Base-by-base conservation (phyloP, 805 yeast species). In the Naumovozyma baii region DNA sequence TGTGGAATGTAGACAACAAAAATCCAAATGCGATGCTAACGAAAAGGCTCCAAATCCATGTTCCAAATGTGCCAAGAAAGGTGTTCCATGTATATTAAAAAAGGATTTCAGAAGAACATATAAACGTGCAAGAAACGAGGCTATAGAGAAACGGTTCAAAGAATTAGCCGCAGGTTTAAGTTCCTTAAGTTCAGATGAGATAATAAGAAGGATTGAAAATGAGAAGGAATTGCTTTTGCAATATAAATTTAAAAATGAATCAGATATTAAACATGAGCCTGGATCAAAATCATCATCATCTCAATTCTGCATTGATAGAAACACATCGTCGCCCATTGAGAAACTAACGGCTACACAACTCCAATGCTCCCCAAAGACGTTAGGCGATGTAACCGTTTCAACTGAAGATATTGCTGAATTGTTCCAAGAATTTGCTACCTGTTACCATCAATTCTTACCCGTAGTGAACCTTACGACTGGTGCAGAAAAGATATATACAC, bases 1-100 rank as follows among this genome's bases (percentile, higher is more conserved):
- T 67, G 84, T 84, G 1, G 95, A 87, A 54, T 92, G 98, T 58
- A 74, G 97, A 10, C 97, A 92, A 61, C 97, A 90, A 59, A 92
- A 92, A 62, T 79, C 86, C 30, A 76, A 78, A 51, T 88, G 96
- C 62, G 94, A 87, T 62, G 90, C 95, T 12, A 74, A 69, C 44
- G 85, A 75, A 43, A 69, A 66, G 36, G 72, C 76, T 28, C 95
- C 95, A 0, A 67, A 67, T 12, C 82, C 95, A 2, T 90, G 98
- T 53, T 68, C 88, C 0, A 67, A 95, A 43, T 90, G 98, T 58
- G 54, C 66, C 8, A 82, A 80, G 55, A 76, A 83, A 51, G 74
- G 75, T 5, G 64, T 81, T 4, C 67, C 67, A 13, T 90, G 98
- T 57, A 73, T 78, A 19, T 61, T 90, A 38, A 78, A 83, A 49